Base-by-base conservation (phyloP, 1,139 yeast genomes). In the Hanseniaspora uvarum region DNA sequence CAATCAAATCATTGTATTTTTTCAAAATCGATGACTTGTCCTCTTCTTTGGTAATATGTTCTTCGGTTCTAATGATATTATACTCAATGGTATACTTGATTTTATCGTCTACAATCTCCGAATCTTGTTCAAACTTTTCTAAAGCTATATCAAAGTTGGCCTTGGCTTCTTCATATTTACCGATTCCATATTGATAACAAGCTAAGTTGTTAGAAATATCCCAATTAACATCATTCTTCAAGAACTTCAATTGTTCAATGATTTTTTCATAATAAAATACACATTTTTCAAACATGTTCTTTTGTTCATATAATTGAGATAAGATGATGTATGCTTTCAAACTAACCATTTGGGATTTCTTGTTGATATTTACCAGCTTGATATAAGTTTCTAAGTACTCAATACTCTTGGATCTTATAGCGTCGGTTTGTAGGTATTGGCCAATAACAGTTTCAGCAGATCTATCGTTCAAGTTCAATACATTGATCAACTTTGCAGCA, bases 131-230 rank as follows among this genome's bases (percentile, higher is more conserved):
- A 59, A 64, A 63, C 43, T 63, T 62, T 10, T 66, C 67, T 34
- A 72, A 64, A 0, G 92, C 87, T 48, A 67, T 63, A 56, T 76
- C 71, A 63, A 86, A 83, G 55, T 70, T 69, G 12, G 71, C 65
- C 36, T 70, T 67, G 0, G 84, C 78, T 28, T 73, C 72, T 4
- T 76, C 80, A 55, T 68, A 71, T 61, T 83, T 79, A 45, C 80
- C 82, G 59, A 77, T 80, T 58, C 81, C 72, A 63, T 86, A 85
- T 58, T 86, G 79, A 67, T 87, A 80, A 10, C 87, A 95, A 46
- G 95, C 98, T 60, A 88, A 73, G 62, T 92, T 92, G 66, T 88
- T 89, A 62, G 81, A 75, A 21, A 88, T 71, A 61, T 83, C 86
- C 55, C 82, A 72, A 1, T 89, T 86, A 2, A 82, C 76, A 28